Base-by-base conservation (phyloP, 75 land plant species). In the Cryptomeria japonica region DNA sequence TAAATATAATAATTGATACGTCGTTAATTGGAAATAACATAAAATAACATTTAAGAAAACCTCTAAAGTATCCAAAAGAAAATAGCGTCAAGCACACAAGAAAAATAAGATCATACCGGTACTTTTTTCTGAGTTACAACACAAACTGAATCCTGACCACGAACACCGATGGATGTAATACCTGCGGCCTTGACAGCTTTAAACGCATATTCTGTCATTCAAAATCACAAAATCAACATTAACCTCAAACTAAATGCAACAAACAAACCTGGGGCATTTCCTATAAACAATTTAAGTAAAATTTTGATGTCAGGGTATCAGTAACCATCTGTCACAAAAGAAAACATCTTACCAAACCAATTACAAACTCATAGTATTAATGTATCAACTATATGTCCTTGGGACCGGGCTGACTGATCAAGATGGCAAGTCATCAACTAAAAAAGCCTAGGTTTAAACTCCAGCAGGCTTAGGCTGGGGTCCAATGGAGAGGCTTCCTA, bases 101-200 rank as follows among this genome's bases (percentile, higher is more conserved):
- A 75, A 58, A 28, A 77, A 3, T 46, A 4, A 84, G n/a, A 58
- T 92, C 97, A 88, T 73, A 97, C 99, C 83, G 99, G 99, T 56
- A 97, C 99, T 87, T 97, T 97, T 93, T 95, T 96, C 93, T 97
- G 99, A 13, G 98, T 97, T 19, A 97, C 99, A 84, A 96, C 98
- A 85, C 99, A 97, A 2, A 97, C 95, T 0, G 97, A 96, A 79
- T 97, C 99, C 86, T 92, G 94, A 2, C 99, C 99, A 0, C 97
- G 90, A n/a, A 97, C 99, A 9, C 98, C 98, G 80, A 97, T 97
- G 41, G 99, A 97, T 12, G 99, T 97, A 82, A 94, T 95, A 47
- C 96, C 97, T 28, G 98, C 49, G 0, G 95, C 92, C 91, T 97
- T 97, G 78, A 96, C 99, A 14, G 98, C 99, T 90, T 97, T 97